phyloP scores from a whole-genome alignment of 208 protist species.

The Trichomonas tenax region DNA sequence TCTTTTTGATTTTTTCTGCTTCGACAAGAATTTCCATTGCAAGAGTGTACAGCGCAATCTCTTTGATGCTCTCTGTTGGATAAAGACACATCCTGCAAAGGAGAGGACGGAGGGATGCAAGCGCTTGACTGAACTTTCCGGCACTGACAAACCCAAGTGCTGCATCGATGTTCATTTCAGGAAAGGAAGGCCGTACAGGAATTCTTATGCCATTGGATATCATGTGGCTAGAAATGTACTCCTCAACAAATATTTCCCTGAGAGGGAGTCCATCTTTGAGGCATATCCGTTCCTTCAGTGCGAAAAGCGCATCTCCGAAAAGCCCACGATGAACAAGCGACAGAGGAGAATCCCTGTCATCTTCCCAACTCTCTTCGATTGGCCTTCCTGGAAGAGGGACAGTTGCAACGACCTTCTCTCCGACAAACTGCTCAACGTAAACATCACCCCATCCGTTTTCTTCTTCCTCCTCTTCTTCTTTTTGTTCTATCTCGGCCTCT shows the following conservation, averaged over 20 bases:
- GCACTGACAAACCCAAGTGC: background rate
- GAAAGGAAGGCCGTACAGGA: background rate
- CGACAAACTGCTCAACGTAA: background rate
- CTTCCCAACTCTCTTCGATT: background rate
- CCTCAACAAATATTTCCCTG: background rate
- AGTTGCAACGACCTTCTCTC: background rate
- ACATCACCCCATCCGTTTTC: background rate
- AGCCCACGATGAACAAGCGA: background rate
- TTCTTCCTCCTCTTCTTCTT: background rate
- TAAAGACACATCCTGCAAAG: background rate
- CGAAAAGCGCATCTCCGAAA: background rate
- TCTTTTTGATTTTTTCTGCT: background rate
- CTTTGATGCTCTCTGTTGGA: background rate
- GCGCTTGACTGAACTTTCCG: background rate
- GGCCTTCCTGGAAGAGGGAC: background rate
- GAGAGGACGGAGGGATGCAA: background rate
- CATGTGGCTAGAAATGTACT: background rate
- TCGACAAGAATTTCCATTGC: background rate
- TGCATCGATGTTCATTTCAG: background rate
- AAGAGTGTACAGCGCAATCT: background rate
- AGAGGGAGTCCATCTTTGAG: background rate
- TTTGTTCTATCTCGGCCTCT: background rate
- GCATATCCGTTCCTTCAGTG: background rate
- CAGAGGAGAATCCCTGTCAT: background rate
- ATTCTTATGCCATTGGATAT: no score